Percentiles rank a stretch among this genome's conserved stretches.
Evolutionary conservation across 2,329 filamentous ascomycete genomes (phyloP).

Genomic region (Ophiostoma himal-ulmi): DNA sequence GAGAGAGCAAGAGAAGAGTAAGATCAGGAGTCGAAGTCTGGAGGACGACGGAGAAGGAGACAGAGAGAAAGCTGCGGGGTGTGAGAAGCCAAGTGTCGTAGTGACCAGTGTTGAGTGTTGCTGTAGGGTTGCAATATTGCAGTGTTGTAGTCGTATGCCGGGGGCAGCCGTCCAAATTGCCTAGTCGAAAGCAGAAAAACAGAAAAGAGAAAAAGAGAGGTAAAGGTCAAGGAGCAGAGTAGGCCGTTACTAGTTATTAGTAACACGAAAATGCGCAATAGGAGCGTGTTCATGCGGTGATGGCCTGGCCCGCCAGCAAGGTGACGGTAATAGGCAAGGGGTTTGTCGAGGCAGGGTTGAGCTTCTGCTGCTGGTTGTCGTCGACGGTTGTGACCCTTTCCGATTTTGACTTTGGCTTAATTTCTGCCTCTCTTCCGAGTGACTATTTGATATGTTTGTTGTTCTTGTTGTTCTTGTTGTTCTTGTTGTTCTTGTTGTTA

Average conservation of each 20-base stretch:
- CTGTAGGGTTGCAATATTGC: not conserved
- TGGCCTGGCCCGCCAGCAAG: constrained; percentile 5
- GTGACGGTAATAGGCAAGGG: constrained; percentile 9
- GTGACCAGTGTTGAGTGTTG: not conserved
- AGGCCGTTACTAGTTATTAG: not conserved
- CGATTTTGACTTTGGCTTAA: not conserved
- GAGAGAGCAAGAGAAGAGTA: not conserved
- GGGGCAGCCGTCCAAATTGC: constrained; percentile 1
- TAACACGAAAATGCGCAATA: not conserved
- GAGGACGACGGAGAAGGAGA: not conserved
- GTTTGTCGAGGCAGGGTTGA: not conserved
- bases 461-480: not conserved
- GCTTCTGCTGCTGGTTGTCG: not conserved
- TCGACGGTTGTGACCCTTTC: not conserved
- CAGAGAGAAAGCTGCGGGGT: not conserved
- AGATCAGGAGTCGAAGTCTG: not conserved
- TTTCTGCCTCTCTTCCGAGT: too few species aligned
- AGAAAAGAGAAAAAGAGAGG: not conserved
- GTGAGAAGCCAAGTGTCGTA: constrained; percentile 15
- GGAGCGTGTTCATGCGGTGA: not conserved
- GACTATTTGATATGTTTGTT: not conserved
- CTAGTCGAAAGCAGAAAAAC: not conserved
- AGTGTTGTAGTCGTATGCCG: not conserved
- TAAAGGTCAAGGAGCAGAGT: not conserved
- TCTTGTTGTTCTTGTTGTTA: not conserved